Percentiles rank a stretch among this genome's conserved stretches.
These are phyloP conservation scores for Tulasnella sp. DNA, from an alignment of 768 basidiomycete genomes.

Conservation along the genomic window DNA sequence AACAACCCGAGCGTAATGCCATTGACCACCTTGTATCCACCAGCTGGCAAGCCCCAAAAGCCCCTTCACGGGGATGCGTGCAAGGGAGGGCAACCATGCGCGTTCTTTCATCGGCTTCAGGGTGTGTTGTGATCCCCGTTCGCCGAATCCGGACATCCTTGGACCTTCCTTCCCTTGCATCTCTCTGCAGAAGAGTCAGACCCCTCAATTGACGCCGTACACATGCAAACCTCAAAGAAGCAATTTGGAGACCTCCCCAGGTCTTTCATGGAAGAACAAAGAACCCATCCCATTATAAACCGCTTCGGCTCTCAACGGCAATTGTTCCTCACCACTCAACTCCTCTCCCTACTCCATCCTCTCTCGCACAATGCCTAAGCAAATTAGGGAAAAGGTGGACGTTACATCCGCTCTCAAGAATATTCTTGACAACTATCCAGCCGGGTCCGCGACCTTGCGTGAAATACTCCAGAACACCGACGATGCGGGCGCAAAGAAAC, in stretches of 20 bases:
- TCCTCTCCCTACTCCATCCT: background rate
- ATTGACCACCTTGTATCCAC: background rate
- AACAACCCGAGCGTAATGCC: background rate
- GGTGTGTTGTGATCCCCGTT: background rate
- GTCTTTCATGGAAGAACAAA: background rate
- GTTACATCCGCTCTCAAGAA: background rate
- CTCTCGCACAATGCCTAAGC: background rate
- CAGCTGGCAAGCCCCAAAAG: background rate
- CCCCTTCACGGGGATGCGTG: background rate
- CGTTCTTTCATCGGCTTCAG: background rate
- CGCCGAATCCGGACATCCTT: background rate
- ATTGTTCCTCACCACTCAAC: background rate
- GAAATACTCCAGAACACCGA: slow-evolving; percentile 16
- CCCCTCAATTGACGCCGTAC: no score
- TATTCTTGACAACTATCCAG: slow-evolving; percentile 22
- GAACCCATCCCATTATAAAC: background rate
- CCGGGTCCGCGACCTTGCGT: background rate
- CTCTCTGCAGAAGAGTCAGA: no score
- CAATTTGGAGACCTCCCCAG: no score
- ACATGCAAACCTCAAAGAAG: no score
- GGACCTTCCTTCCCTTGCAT: no score
- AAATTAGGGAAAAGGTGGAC: background rate
- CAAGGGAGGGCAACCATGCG: background rate
- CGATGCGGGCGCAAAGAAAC: background rate
- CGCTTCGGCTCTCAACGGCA: background rate